These are phyloP conservation scores for Solanum piurae DNA, from an alignment of 257 asterid genomes.

Conservation along the genomic window DNA sequence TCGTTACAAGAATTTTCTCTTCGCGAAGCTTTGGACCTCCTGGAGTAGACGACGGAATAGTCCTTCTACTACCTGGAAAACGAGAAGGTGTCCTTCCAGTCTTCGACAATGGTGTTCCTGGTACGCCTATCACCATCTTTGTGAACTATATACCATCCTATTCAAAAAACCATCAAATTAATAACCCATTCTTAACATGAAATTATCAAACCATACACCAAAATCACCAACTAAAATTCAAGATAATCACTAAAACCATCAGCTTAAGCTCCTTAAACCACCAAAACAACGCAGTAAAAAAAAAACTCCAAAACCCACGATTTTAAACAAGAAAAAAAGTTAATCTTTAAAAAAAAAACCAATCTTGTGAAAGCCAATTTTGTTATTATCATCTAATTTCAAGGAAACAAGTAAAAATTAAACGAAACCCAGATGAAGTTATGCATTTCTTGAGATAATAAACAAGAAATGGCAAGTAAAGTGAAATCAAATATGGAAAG, in stretches of 20 bases:
- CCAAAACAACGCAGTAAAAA: neutral
- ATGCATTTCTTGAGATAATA: neutral
- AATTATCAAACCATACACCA: neutral
- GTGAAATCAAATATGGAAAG: neutral
- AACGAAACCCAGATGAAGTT: neutral
- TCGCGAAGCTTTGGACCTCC: conserved; percentile 53
- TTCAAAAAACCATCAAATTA: neutral
- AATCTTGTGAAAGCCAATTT: neutral
- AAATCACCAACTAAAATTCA: neutral
- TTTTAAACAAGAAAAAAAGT: neutral
- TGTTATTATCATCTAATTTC: neutral
- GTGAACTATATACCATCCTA: neutral
- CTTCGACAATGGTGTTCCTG: conserved; percentile 29
- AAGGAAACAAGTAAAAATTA: neutral
- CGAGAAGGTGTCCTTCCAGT: conserved; percentile 14
- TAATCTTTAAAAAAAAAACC: neutral
- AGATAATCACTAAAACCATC: neutral
- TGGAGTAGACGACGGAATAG: conserved; percentile 59
- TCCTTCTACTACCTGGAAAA: conserved; percentile 33
- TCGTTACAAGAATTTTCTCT: conserved; percentile 86
- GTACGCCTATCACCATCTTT: neutral
- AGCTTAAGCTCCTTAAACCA: neutral
- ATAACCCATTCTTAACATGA: neutral
- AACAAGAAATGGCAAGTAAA: neutral
- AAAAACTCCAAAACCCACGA: neutral